A percentile compares a stretch with the other conserved stretches of the same genome.
These are phyloP conservation scores for Salix viminalis DNA, from an alignment of 345 rosid genomes.

Conservation along the genomic window DNA sequence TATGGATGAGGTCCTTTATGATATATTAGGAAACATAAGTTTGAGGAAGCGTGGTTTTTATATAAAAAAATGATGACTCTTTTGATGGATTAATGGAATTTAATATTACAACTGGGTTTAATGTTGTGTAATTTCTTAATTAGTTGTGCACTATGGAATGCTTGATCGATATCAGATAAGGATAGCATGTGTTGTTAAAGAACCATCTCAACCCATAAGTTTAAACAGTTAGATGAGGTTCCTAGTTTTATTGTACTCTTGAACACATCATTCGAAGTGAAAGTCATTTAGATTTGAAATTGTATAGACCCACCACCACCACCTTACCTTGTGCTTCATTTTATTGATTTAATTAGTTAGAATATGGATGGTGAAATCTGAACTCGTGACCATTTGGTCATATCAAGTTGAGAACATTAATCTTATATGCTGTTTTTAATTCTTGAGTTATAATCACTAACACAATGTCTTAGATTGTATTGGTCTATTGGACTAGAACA, in stretches of 20 bases:
- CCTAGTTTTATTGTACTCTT: no score
- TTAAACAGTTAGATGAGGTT: no score
- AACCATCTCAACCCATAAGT: no score
- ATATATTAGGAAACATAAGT: background rate
- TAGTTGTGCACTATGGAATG: background rate
- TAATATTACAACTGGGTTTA: background rate
- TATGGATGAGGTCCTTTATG: background rate
- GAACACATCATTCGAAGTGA: no score
- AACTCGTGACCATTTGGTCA: no score
- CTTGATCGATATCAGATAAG: background rate
- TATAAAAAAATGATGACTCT: background rate
- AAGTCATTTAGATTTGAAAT: no score
- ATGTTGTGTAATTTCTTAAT: background rate
- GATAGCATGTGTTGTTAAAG: background rate
- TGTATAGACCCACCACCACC: no score
- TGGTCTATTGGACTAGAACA: background rate
- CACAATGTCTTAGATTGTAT: background rate
- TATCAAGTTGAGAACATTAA: background rate
- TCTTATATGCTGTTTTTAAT: background rate
- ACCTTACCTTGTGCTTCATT: no score
- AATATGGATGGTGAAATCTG: no score
- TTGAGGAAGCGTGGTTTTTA: background rate
- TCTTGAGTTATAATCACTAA: background rate
- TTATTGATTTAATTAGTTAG: no score
- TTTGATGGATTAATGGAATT: background rate